Conservation (phyloP, 2,329 filamentous ascomycete species). For the Colletotrichum tabaci region DNA sequence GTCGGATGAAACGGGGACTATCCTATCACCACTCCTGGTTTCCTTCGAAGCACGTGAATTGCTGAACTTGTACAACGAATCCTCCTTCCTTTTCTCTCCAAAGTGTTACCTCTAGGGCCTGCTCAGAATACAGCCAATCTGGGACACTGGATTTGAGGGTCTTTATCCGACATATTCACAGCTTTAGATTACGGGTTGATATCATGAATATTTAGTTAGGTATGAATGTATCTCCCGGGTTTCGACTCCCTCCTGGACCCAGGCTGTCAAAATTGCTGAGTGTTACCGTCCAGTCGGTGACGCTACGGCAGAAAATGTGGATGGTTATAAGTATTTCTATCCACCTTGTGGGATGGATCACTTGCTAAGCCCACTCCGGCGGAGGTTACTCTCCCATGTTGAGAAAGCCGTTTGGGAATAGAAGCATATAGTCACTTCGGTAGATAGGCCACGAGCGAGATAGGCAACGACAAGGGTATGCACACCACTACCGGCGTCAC, state of each 20-base stretch:
- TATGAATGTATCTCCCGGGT: slow-evolving; percentile 7
- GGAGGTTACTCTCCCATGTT: slow-evolving; percentile 9
- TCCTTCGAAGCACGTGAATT: background rate
- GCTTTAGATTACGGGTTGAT: slow-evolving; percentile 29
- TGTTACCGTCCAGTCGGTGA: slow-evolving; percentile 31
- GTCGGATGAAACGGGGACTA: slow-evolving; percentile 19
- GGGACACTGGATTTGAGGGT: slow-evolving; percentile 7
- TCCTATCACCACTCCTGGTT: slow-evolving; percentile 1
- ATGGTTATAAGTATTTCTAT: background rate
- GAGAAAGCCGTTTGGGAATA: background rate
- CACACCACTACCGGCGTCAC: background rate
- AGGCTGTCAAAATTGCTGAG: slow-evolving; percentile 32
- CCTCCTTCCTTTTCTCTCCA: background rate
- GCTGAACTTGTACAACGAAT: background rate
- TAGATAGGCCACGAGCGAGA: slow-evolving; percentile 11
- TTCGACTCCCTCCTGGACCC: slow-evolving; percentile 2
- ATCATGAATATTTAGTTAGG: background rate
- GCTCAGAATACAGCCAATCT: background rate
- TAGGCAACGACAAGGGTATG: background rate
- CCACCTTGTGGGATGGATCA: slow-evolving; percentile 10
- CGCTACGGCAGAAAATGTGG: slow-evolving; percentile 15
- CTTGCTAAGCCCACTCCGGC: background rate
- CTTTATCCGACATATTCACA: slow-evolving; percentile 25
- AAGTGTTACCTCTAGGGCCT: no score
- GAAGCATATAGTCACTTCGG: slow-evolving; percentile 27